These are phyloP conservation scores for Petunia hybrid DNA, from an alignment of 305 asterid species.

Conservation along the genomic window DNA sequence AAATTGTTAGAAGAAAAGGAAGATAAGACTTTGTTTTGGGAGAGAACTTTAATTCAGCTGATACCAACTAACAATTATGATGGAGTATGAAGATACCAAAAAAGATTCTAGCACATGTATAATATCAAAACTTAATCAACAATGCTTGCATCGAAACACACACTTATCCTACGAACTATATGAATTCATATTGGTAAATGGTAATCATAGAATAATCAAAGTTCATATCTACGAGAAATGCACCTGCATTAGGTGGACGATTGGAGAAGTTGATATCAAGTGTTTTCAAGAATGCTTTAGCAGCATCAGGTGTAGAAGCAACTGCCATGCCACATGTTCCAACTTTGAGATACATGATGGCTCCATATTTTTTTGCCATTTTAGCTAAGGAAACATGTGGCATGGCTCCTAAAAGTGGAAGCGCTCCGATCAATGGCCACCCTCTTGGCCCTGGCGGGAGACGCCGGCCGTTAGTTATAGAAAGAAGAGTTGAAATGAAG, in stretches of 20 bases:
- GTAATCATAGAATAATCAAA: background rate
- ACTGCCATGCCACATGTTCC: constrained; percentile 55
- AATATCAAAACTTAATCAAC: background rate
- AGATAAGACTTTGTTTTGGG: background rate
- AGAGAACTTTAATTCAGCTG: too few relatives aligned
- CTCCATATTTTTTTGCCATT: constrained; percentile 59
- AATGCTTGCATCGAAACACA: background rate
- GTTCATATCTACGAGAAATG: background rate
- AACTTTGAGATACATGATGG: constrained; percentile 53
- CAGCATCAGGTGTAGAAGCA: constrained; percentile 60
- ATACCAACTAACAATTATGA: background rate
- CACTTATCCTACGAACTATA: background rate
- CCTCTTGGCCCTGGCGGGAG: constrained; percentile 63
- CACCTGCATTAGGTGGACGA: constrained; percentile 57
- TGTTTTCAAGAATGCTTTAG: constrained; percentile 52
- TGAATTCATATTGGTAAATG: background rate
- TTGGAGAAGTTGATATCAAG: constrained; percentile 51
- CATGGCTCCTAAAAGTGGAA: constrained; percentile 58
- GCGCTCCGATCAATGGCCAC: constrained; percentile 58
- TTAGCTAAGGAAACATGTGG: constrained; percentile 56
- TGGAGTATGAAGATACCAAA: background rate
- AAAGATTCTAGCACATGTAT: background rate
- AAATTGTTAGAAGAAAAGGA: background rate
- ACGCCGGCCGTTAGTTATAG: background rate
- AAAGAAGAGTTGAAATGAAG: background rate